phyloP scores from a whole-genome alignment of 495 filamentous ascomycete genomes.

The Cercophora sp. region DNA sequence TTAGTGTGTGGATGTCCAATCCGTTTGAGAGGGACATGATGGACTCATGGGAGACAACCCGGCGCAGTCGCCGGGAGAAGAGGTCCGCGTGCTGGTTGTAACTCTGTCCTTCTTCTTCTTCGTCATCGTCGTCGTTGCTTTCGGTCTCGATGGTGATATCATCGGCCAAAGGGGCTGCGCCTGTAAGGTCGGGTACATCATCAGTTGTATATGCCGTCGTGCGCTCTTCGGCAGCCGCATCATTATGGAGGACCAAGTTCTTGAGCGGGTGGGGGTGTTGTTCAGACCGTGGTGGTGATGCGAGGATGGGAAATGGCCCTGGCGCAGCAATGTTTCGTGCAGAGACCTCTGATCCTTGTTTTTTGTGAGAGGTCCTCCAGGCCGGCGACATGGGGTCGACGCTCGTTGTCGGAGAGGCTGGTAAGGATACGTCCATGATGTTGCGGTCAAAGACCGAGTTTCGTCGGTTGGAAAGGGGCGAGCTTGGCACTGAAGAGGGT shows the following conservation, averaged over 20 bases:
- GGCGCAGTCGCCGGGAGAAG: slow-evolving; percentile 36
- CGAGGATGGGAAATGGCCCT: slow-evolving; percentile 19
- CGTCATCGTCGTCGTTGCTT: slow-evolving; percentile 11
- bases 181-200: slow-evolving; percentile 15
- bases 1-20: slow-evolving; percentile 53
- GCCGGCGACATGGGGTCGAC: slow-evolving; percentile 56
- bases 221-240: not conserved
- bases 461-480: slow-evolving; percentile 69
- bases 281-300: slow-evolving; percentile 10
- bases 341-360: slow-evolving; percentile 52
- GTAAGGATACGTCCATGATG: slow-evolving; percentile 56
- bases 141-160: slow-evolving; percentile 15
- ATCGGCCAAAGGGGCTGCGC: slow-evolving; percentile 17
- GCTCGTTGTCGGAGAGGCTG: slow-evolving; percentile 71
- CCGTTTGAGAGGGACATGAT: slow-evolving; percentile 52
- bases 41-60: slow-evolving; percentile 49
- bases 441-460: slow-evolving; percentile 74
- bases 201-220: slow-evolving; percentile 18
- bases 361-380: slow-evolving; percentile 48
- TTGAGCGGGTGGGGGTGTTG: slow-evolving; percentile 14
- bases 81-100: too few relatives aligned
- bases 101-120: slow-evolving; percentile 14
- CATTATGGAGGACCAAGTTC: slow-evolving; percentile 8
- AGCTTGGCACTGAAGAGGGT: slow-evolving; percentile 72
- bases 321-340: slow-evolving; percentile 39